Conservation (phyloP, 2,329 filamentous ascomycete species). For the Cercospora zeina region DNA sequence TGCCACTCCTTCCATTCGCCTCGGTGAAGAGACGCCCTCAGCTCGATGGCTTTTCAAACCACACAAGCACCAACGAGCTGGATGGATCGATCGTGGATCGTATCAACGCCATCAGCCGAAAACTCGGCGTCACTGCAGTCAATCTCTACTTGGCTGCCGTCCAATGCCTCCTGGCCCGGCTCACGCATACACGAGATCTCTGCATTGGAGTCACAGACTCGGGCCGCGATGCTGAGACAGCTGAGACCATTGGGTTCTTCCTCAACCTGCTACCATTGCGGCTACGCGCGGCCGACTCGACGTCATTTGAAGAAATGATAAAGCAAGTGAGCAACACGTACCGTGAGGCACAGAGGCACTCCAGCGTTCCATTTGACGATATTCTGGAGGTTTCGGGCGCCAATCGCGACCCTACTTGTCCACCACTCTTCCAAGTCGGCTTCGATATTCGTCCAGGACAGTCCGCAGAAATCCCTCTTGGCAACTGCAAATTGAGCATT, state of each 20-base stretch:
- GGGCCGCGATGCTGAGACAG: conserved; percentile 37
- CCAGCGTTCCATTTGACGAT: conserved; percentile 39
- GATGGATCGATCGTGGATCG: conserved; percentile 11
- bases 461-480: conserved; percentile 19
- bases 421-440: conserved; percentile 44
- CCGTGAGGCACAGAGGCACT: conserved; percentile 33
- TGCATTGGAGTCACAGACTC: conserved; percentile 48
- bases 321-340: conserved; percentile 20
- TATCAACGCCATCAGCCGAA: conserved; percentile 19
- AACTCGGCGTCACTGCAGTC: conserved; percentile 29
- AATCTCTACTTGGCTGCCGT: conserved; percentile 44
- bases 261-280: conserved; percentile 46
- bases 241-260: conserved; percentile 43
- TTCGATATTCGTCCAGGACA: conserved; percentile 36
- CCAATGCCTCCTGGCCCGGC: conserved; percentile 36
- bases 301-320: conserved; percentile 17
- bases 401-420: conserved; percentile 31
- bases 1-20: conserved; percentile 26
- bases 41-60: conserved; percentile 16
- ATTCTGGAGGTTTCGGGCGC: conserved; percentile 39
- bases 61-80: conserved; percentile 9
- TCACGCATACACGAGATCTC: conserved; percentile 38
- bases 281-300: conserved; percentile 21
- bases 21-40: conserved; percentile 18
- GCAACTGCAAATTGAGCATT: conserved; percentile 21